Conservation (phyloP, 2,329 filamentous ascomycete species). For the Fusarium longipes region DNA sequence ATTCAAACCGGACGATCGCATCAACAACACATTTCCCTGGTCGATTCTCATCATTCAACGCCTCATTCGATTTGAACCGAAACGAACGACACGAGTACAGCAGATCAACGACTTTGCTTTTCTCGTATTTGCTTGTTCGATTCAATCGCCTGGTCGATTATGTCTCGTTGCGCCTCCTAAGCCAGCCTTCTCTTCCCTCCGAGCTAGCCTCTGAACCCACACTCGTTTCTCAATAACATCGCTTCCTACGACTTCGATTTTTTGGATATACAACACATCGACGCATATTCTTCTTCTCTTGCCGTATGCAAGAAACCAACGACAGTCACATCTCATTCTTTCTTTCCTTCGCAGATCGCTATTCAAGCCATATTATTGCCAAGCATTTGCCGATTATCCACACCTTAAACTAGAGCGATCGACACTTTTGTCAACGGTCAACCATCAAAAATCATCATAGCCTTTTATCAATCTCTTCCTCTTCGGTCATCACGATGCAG, state of each 20-base stretch:
- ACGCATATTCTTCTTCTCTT: background rate
- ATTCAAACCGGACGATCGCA: conserved; percentile 35
- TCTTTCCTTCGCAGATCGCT: conserved; percentile 21
- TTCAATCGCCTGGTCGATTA: conserved; percentile 50
- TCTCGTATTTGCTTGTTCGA: conserved; percentile 34
- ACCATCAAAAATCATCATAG: conserved; percentile 14
- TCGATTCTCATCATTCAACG: conserved; percentile 25
- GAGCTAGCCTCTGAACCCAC: conserved; percentile 62
- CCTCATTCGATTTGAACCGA: conserved; percentile 26
- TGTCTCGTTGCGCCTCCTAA: conserved; percentile 51
- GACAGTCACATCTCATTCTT: conserved; percentile 3
- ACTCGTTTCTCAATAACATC: conserved; percentile 52
- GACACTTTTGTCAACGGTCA: conserved; percentile 29
- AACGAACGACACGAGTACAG: conserved; percentile 19
- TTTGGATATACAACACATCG: conserved; percentile 6
- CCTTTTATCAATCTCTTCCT: conserved; percentile 7
- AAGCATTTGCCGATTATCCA: conserved; percentile 25
- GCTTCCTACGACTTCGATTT: conserved; percentile 22
- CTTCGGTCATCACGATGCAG: conserved; percentile 37
- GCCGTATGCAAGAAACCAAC: conserved; percentile 6
- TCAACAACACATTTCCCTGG: conserved; percentile 29
- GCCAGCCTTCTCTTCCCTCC: conserved; percentile 46
- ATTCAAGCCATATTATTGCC: conserved; percentile 23
- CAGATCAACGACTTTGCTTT: conserved; percentile 29
- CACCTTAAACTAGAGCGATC: conserved; percentile 39